Evolutionary conservation across 257 asterid genomes (phyloP).

Genomic region (Gentiana straminea): DNA sequence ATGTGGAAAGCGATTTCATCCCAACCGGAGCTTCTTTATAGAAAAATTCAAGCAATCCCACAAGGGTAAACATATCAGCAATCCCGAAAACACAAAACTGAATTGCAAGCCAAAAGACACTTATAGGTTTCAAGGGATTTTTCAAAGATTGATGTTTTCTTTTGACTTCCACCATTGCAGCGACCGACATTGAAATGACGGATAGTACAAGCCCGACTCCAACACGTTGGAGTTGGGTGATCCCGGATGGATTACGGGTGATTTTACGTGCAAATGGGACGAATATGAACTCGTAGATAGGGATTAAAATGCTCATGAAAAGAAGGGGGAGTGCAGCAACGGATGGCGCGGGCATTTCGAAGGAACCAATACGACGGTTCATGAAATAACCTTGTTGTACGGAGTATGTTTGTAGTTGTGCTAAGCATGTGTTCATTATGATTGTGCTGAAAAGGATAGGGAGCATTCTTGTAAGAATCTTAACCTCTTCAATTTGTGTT

Average conservation of each 20-base stretch:
- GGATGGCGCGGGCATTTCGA: constrained; percentile 50
- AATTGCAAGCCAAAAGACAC: constrained; percentile 53
- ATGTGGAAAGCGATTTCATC: constrained; percentile 74
- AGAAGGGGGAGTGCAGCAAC: constrained; percentile 56
- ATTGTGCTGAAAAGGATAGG: constrained; percentile 69
- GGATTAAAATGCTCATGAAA: constrained; percentile 55
- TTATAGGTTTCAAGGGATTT: constrained; percentile 34
- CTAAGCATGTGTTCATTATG: constrained; percentile 61
- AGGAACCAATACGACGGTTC: constrained; percentile 42
- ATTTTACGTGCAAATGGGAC: constrained; percentile 44
- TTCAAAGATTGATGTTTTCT: constrained; percentile 28
- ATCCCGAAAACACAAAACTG: constrained; percentile 67
- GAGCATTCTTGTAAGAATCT: constrained; percentile 45
- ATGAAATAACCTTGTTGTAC: constrained; percentile 50
- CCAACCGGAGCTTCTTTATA: constrained; percentile 72
- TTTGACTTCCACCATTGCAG: constrained; percentile 53
- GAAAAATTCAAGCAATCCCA: constrained; percentile 66
- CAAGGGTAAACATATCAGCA: constrained; percentile 76
- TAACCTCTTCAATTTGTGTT: constrained; percentile 63
- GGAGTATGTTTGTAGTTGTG: constrained; percentile 77
- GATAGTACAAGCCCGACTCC: constrained; percentile 73
- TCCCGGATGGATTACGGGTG: constrained; percentile 55
- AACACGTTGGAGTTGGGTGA: constrained; percentile 61
- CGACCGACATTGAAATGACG: constrained; percentile 48
- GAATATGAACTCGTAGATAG: constrained; percentile 42